phyloP scores from a whole-genome alignment of 2,329 filamentous ascomycete species.

The Ophiognomonia clavigignenti-juglandacearum region DNA sequence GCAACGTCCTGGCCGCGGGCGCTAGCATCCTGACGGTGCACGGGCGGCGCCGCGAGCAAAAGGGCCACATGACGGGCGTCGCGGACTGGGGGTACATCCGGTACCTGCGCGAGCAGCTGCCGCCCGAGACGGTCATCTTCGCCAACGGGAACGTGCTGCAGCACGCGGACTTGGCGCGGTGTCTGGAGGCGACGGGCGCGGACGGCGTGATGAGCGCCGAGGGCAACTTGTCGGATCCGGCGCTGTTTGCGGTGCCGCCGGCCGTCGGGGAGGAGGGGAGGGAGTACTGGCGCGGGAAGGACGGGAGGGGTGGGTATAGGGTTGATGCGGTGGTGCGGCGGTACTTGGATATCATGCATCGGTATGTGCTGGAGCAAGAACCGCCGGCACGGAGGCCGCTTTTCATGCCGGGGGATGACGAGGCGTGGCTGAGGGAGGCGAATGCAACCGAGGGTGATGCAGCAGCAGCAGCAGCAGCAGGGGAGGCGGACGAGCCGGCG shows the following conservation, averaged over 20 bases:
- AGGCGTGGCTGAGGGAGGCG: conserved; percentile 35
- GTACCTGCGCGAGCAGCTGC: conserved; percentile 77
- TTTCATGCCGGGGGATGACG: conserved; percentile 61
- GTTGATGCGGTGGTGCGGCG: conserved; percentile 83
- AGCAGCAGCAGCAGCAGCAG: conserved; percentile 25
- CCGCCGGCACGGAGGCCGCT: conserved; percentile 67
- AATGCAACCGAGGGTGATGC: conserved; percentile 33
- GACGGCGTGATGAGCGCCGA: conserved; percentile 96
- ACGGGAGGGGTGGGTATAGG: conserved; percentile 79
- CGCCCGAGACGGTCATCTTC: conserved; percentile 85
- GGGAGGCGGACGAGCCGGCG: conserved; percentile 46
- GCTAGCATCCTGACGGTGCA: conserved; percentile 94
- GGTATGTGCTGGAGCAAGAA: conserved; percentile 62
- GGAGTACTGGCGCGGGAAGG: conserved; percentile 80
- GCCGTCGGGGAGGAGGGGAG: conserved; percentile 58
- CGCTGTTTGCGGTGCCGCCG: conserved; percentile 72
- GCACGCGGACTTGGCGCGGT: conserved; percentile 69
- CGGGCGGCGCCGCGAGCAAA: conserved; percentile 83
- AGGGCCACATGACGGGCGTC: conserved; percentile 89
- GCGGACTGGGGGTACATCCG: conserved; percentile 88
- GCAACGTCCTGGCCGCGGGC: conserved; percentile 79
- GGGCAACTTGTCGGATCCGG: conserved; percentile 87
- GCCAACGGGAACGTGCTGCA: conserved; percentile 93
- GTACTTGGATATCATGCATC: conserved; percentile 87
- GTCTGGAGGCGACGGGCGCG: conserved; percentile 77